Evolutionary conservation across 129 eudicot genomes (phyloP), one percentile per base, ranked within the genome.

Genomic region (Oenanthe sinensis): DNA sequence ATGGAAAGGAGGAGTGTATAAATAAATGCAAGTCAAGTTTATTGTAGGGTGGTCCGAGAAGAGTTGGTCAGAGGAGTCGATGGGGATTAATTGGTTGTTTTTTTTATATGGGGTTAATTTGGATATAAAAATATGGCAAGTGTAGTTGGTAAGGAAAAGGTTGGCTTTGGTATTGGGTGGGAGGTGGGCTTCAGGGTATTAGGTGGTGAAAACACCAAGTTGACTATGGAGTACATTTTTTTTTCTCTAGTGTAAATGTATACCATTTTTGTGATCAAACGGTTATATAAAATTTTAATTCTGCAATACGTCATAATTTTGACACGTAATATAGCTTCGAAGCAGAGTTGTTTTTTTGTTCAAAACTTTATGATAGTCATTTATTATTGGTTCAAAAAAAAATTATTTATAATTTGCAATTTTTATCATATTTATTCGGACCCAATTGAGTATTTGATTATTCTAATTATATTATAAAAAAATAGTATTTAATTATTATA

Each of bases 111-210:
- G 46, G 46, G 0, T 80, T 77, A 15, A 26, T 78, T 52, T 79
- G 86, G 89, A 49, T 16, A 65, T 43, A 17, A 76, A 74, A 63
- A 72, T 55, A 80, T 5, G 58, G 8, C 24, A 36, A 22, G 74
- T 55, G 85, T 74, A 83, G 92, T 89, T 76, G 92, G 90, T 86
- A 87, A 84, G 78, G 82, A 44, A 28, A 48, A 28, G 86, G 79
- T 71, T 74, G 82, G 55, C 44, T 81, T 76, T 76, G 85, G 78
- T 78, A 63, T 71, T 81, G 43, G 79, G 87, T 80, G 73, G 69
- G 79, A 75, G 79, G 80, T 79, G 84, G 87, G 89, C 76, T 65
- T 78, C 75, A 68, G 69, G 8, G 4, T 36, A n/a, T 71, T 75
- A 69, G 85, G 78, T 76, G 75, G 74, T 65, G 47, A 68, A 44